These are phyloP conservation scores for Inga laurina DNA, from an alignment of 306 rosid species.

Conservation along the genomic window DNA sequence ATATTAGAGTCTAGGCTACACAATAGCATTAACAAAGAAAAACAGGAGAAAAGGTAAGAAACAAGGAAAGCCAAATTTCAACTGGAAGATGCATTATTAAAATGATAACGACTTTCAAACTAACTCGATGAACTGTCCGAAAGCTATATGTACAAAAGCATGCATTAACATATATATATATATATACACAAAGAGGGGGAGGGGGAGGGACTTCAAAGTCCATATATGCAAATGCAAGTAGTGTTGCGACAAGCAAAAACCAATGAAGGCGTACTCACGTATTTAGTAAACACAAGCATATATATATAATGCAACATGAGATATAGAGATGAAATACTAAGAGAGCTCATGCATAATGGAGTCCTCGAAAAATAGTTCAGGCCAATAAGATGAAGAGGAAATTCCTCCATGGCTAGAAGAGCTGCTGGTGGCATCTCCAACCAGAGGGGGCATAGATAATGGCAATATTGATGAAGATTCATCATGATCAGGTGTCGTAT, in stretches of 20 bases:
- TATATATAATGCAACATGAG: slow-evolving; percentile 2
- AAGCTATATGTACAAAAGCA: slow-evolving; percentile 41
- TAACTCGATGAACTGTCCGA: slow-evolving; percentile 14
- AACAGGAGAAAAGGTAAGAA: neutral
- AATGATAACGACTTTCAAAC: slow-evolving; percentile 29
- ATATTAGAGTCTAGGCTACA: neutral
- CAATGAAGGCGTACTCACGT: slow-evolving; percentile 4
- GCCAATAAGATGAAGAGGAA: slow-evolving; percentile 58
- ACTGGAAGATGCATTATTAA: neutral
- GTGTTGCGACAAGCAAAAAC: slow-evolving; percentile 19
- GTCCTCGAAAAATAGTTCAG: slow-evolving; percentile 54
- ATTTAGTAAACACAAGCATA: slow-evolving; percentile 14
- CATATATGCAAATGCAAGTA: slow-evolving; percentile 28
- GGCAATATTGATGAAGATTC: slow-evolving; percentile 47
- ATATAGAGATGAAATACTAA: slow-evolving; percentile 34
- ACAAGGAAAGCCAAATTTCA: slow-evolving; percentile 6
- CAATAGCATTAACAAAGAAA: neutral
- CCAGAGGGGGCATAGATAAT: slow-evolving; percentile 39
- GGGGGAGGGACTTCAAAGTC: neutral
- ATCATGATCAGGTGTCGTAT: slow-evolving; percentile 27
- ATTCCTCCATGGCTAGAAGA: slow-evolving; percentile 58
- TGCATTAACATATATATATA: neutral
- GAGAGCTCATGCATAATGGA: slow-evolving; percentile 50
- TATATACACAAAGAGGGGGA: neutral
- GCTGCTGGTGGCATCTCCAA: slow-evolving; percentile 59